Base-by-base conservation (phyloP, 768 basidiomycete species). In the Trametes meyenii region DNA sequence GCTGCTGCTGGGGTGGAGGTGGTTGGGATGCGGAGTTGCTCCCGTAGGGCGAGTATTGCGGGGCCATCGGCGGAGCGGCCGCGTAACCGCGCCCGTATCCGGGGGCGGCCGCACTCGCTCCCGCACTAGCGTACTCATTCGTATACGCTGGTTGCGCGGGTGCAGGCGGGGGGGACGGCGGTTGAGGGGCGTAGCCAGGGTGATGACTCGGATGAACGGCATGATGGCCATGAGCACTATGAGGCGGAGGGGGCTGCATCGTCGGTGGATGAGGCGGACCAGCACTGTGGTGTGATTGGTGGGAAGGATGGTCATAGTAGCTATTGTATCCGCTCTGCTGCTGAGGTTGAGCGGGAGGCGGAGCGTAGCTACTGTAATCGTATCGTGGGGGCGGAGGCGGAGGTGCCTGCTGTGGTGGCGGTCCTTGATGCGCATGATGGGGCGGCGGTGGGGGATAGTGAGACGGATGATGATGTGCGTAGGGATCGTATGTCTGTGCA, bases 401-500 rank as follows among this genome's bases (percentile, higher is more conserved):
- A 11, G 68, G 68, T 8, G 68, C 58, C 21, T 52, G 39, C 12
- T 60, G 58, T 3, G 64, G 66, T 23, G 67, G 66, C 7, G 67
- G 71, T 0, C 57, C 57, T 7, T 67, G 73, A 35, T 66, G 70
- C 10, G 65, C 63, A 36, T 66, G 66, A 17, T 62, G 50, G 29
- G 56, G 45, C 3, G 55, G 71, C 48, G 65, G 71, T 45, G 68
- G 71, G 16, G 60, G 55, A 21, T 64, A 64, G 36, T 64, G 74
- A n/a, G 58, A 62, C 33, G 54, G 66, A 26, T 62, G 62, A 43
- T 74, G 73, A 7, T 73, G 73, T 43, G 72, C 70, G 48, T 77
- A 74, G 24, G 69, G 66, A 21, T 70, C 69, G 60, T 68, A 66
- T 35, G 60, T 49, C 43, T 56, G 60, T 2, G 61, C 21, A 6